These are phyloP conservation scores for Dictyostelium purpureum DNA, from an alignment of 78 protist genomes.

Conservation along the genomic window DNA sequence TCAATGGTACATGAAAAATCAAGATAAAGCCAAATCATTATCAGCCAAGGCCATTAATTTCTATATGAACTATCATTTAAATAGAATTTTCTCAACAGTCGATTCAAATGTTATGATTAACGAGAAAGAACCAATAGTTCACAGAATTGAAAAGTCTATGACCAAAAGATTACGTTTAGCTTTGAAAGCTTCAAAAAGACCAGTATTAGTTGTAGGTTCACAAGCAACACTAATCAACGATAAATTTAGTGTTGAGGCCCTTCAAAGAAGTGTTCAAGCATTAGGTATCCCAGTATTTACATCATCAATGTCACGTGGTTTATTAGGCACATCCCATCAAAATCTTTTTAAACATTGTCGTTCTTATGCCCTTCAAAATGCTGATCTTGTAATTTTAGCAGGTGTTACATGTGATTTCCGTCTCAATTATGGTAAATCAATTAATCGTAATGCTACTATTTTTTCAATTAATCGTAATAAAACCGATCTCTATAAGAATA, in stretches of 20 bases:
- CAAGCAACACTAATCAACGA: conserved; percentile 35
- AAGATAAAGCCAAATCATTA: background rate
- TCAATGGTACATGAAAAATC: conserved; percentile 43
- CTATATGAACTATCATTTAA: conserved; percentile 44
- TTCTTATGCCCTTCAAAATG: conserved; percentile 77
- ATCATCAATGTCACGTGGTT: conserved; percentile 85
- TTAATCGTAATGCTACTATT: conserved; percentile 44
- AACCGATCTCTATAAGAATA: conserved; percentile 70
- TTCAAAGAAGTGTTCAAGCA: conserved; percentile 26
- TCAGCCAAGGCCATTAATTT: background rate
- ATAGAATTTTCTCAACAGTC: background rate
- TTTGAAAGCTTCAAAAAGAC: conserved; percentile 16
- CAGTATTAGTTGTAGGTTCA: conserved; percentile 76
- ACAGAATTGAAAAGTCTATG: background rate
- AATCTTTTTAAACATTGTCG: conserved; percentile 79
- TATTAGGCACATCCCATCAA: conserved; percentile 60
- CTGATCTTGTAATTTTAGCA: conserved; percentile 82
- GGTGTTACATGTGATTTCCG: conserved; percentile 89
- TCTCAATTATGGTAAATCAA: conserved; percentile 83
- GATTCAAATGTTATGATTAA: background rate
- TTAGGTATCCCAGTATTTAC: conserved; percentile 80
- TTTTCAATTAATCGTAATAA: conserved; percentile 68
- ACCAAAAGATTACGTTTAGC: background rate
- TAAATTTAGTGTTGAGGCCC: background rate
- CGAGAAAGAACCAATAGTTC: background rate